These are phyloP conservation scores for Saturnispora sekii DNA, from an alignment of 805 yeast genomes.

Conservation along the genomic window DNA sequence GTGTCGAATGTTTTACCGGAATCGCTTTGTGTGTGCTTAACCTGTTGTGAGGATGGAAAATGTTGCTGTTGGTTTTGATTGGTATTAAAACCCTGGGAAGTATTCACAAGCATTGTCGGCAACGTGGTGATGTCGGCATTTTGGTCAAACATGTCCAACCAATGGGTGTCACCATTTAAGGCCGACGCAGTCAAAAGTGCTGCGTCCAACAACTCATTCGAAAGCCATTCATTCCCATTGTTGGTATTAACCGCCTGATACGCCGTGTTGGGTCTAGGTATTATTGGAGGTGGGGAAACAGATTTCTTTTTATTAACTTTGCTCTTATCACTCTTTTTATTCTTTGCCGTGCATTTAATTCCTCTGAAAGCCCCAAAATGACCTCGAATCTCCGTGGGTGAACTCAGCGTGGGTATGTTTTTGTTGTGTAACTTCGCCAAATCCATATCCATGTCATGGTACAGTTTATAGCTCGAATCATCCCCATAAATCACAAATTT, in stretches of 20 bases:
- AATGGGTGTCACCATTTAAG: slow-evolving; percentile 47
- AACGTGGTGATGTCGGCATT: slow-evolving; percentile 7
- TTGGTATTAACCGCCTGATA: background rate
- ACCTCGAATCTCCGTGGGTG: slow-evolving; percentile 34
- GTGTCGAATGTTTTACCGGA: background rate
- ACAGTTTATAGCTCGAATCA: slow-evolving; percentile 48
- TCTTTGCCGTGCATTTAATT: slow-evolving; percentile 13
- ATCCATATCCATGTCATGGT: slow-evolving; percentile 76
- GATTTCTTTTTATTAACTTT: background rate
- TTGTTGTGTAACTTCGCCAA: slow-evolving; percentile 45
- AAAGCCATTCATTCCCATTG: slow-evolving; percentile 55
- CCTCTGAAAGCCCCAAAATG: slow-evolving; percentile 80
- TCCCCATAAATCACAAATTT: slow-evolving; percentile 67
- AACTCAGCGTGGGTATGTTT: slow-evolving; percentile 29
- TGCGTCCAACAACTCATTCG: slow-evolving; percentile 61
- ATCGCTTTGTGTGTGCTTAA: slow-evolving; percentile 1
- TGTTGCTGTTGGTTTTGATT: slow-evolving; percentile 1
- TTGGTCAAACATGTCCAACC: slow-evolving; percentile 41
- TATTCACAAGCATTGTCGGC: background rate
- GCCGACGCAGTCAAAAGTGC: slow-evolving; percentile 71
- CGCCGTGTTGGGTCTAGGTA: background rate
- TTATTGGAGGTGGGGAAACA: background rate
- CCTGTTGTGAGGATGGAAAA: background rate
- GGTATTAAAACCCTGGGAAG: background rate
- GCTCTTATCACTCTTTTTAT: slow-evolving; percentile 7